Evolutionary conservation across 352 stramenopile species (phyloP).

Genomic region (Peronospora destructor): DNA sequence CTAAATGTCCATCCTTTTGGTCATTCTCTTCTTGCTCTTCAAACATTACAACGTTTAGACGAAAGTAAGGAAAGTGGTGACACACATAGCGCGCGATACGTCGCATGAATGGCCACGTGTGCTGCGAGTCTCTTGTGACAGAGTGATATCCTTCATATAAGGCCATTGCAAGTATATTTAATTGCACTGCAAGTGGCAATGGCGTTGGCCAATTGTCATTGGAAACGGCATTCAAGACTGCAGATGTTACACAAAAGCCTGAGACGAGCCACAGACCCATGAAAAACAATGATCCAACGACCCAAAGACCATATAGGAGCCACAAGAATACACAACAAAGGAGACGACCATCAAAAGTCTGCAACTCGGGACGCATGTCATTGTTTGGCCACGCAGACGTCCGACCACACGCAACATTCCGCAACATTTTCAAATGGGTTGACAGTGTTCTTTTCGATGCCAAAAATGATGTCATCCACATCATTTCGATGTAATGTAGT

Average conservation of each 20-base stretch:
- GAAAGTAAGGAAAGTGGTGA: conserved; percentile 52
- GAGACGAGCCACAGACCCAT: conserved; percentile 14
- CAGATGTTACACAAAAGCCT: conserved; percentile 3
- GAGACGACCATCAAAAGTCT: conserved; percentile 11
- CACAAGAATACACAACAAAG: conserved; percentile 19
- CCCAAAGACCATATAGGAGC: conserved; percentile 26
- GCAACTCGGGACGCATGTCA: conserved; percentile 21
- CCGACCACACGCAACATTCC: not conserved
- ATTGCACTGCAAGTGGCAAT: conserved; percentile 15
- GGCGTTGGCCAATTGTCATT: conserved; percentile 9
- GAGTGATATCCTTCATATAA: conserved; percentile 47
- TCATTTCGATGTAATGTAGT: no score
- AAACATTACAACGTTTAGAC: conserved; percentile 36
- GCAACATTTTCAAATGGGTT: not conserved
- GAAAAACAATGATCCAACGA: conserved; percentile 23
- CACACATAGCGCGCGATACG: conserved; percentile 29
- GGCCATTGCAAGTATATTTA: conserved; percentile 29
- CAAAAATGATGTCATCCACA: no score
- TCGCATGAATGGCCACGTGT: conserved; percentile 40
- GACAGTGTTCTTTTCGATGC: no score
- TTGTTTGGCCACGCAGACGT: conserved; percentile 18
- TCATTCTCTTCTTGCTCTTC: conserved; percentile 22
- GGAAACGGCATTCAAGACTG: not conserved
- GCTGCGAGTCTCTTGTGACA: conserved; percentile 16
- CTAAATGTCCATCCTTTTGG: conserved; percentile 1